Conservation (phyloP, 257 asterid genomes). For the Galeopsis tetrahit region DNA sequence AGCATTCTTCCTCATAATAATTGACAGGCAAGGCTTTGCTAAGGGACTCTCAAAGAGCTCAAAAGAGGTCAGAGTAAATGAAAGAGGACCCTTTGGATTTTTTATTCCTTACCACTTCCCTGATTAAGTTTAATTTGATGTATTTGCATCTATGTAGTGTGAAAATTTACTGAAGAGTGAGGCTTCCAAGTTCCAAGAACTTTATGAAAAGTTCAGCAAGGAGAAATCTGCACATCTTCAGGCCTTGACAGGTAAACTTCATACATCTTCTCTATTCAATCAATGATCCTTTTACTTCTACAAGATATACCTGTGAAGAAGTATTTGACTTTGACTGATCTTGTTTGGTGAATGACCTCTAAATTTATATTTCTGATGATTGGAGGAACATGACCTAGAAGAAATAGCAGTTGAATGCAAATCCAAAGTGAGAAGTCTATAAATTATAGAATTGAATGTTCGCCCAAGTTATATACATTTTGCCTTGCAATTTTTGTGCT, state of each 20-base stretch:
- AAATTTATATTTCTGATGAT: slow-evolving; percentile 11
- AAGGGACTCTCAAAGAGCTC: slow-evolving; percentile 88
- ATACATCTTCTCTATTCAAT: slow-evolving; percentile 16
- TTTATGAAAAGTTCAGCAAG: slow-evolving; percentile 69
- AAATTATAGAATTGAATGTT: slow-evolving; percentile 14
- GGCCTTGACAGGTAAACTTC: slow-evolving; percentile 63
- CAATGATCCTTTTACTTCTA: slow-evolving; percentile 3
- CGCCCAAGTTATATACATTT: not conserved
- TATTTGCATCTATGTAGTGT: slow-evolving; percentile 62
- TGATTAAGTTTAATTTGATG: slow-evolving; percentile 36
- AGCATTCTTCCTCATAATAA: slow-evolving; percentile 32
- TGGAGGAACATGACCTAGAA: slow-evolving; percentile 21
- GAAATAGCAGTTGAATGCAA: slow-evolving; percentile 5
- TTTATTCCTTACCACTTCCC: slow-evolving; percentile 22
- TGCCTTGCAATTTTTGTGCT: slow-evolving; percentile 2
- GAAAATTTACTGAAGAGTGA: slow-evolving; percentile 77
- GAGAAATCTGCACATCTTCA: slow-evolving; percentile 76
- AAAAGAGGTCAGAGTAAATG: slow-evolving; percentile 65
- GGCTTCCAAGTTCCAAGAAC: slow-evolving; percentile 68
- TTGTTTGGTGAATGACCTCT: slow-evolving; percentile 21
- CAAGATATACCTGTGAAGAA: not conserved
- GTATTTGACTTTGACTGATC: not conserved
- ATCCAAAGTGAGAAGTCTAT: slow-evolving; percentile 12
- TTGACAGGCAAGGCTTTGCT: slow-evolving; percentile 80
- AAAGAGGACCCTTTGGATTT: slow-evolving; percentile 27